Conservation (phyloP, 169 alveolate species). For the Plasmodium ovale region DNA sequence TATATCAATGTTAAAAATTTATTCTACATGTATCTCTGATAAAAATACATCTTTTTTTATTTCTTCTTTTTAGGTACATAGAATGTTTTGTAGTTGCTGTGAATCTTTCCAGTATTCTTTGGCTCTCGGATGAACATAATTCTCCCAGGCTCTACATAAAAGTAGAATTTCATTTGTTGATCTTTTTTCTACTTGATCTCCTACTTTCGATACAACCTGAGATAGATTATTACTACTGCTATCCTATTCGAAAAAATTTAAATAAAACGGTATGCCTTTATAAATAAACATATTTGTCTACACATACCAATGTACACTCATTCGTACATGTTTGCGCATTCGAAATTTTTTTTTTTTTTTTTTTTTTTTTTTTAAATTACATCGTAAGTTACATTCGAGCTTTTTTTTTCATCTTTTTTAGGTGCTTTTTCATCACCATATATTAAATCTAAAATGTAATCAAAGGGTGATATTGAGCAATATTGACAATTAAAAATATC, state of each 20-base stretch:
- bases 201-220: constrained; percentile 73
- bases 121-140: constrained; percentile 94
- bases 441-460: constrained; percentile 56
- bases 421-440: constrained; percentile 71
- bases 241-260: constrained; percentile 42
- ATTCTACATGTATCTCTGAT: neutral
- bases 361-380: constrained; percentile 50
- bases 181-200: constrained; percentile 84
- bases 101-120: constrained; percentile 91
- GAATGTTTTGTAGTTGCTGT: constrained; percentile 87
- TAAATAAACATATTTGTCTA: neutral
- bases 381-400: constrained; percentile 68
- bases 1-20: too few species aligned
- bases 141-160: constrained; percentile 92
- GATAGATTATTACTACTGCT: constrained; percentile 73
- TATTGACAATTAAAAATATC: constrained; percentile 74
- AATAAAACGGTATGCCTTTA: neutral
- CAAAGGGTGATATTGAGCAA: constrained; percentile 73
- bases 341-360: neutral
- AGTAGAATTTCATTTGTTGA: constrained; percentile 90
- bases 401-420: constrained; percentile 71
- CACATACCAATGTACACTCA: neutral
- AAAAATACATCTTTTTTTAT: neutral
- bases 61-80: constrained; percentile 78
- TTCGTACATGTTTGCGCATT: neutral